Conservation (phyloP, 202 grass and related monocot genomes). For the Musa balbisiana region DNA sequence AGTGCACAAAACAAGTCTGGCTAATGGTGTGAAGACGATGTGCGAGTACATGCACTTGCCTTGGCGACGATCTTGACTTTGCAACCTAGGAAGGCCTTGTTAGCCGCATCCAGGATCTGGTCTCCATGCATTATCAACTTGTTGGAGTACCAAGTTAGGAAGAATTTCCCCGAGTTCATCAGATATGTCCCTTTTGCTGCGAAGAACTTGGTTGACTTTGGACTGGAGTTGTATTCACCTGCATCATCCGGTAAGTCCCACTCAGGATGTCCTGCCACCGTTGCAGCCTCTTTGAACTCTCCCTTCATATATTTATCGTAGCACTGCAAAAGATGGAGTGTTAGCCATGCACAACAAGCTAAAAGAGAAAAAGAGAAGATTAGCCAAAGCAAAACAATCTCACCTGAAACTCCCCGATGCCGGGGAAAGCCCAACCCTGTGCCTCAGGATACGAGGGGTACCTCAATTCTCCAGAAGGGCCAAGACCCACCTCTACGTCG, state of each 20-base stretch:
- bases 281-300: conserved; percentile 47
- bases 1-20: not conserved
- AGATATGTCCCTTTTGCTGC: conserved; percentile 40
- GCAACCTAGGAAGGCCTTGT: conserved; percentile 57
- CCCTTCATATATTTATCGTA: conserved; percentile 64
- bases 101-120: conserved; percentile 50
- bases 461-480: conserved; percentile 69
- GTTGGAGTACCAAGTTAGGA: conserved; percentile 78
- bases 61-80: conserved; percentile 63
- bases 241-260: conserved; percentile 50
- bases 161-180: conserved; percentile 49
- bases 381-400: too few relatives aligned
- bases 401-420: conserved; percentile 82
- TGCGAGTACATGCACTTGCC: conserved; percentile 34
- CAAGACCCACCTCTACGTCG: conserved; percentile 78
- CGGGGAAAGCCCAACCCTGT: conserved; percentile 76
- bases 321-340: conserved; percentile 38
- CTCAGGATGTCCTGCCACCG: conserved; percentile 42
- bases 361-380: too few relatives aligned
- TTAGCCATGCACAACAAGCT: too few relatives aligned
- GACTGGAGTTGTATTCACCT: conserved; percentile 42
- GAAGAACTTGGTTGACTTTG: conserved; percentile 64
- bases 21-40: not conserved
- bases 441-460: conserved; percentile 58
- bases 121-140: conserved; percentile 60